Conservation (phyloP, 768 basidiomycete genomes). For the Collybia sp. region DNA sequence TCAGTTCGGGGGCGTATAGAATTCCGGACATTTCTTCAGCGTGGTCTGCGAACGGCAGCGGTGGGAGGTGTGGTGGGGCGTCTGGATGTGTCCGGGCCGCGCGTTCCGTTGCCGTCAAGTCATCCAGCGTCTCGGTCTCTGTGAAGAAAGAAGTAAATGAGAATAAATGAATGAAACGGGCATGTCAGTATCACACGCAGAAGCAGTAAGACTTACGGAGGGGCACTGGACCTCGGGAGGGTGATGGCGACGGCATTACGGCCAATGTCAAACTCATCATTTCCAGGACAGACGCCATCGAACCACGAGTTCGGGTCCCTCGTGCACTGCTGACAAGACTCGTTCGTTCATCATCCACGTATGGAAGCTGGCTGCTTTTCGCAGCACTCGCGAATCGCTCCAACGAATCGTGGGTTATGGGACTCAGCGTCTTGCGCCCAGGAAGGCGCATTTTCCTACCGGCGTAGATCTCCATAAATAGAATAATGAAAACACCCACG, state of each 20-base stretch:
- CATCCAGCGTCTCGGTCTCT: slow-evolving; percentile 79
- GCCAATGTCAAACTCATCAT: slow-evolving; percentile 82
- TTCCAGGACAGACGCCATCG: slow-evolving; percentile 77
- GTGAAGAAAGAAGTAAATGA: slow-evolving; percentile 7
- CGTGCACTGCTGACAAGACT: slow-evolving; percentile 39
- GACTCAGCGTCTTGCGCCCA: slow-evolving; percentile 43
- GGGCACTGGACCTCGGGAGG: slow-evolving; percentile 56
- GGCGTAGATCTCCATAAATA: slow-evolving; percentile 61
- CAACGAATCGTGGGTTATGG: slow-evolving; percentile 55
- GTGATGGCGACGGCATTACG: slow-evolving; percentile 59
- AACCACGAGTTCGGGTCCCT: slow-evolving; percentile 52
- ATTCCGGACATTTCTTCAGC: slow-evolving; percentile 75
- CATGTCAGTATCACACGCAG: slow-evolving; percentile 2
- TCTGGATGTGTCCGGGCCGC: slow-evolving; percentile 76
- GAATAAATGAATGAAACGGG: slow-evolving; percentile 3
- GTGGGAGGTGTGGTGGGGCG: slow-evolving; percentile 68
- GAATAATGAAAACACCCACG: slow-evolving; percentile 44
- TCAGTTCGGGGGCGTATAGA: slow-evolving; percentile 77
- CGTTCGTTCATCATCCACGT: slow-evolving; percentile 45
- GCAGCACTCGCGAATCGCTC: slow-evolving; percentile 47
- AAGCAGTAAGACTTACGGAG: slow-evolving; percentile 45
- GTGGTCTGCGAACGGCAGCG: slow-evolving; percentile 67
- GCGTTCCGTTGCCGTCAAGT: slow-evolving; percentile 72
- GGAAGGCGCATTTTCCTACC: slow-evolving; percentile 43
- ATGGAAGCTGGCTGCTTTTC: slow-evolving; percentile 24